Base-by-base conservation (phyloP, 2,329 filamentous ascomycete species). In the Cercospora sp. region DNA sequence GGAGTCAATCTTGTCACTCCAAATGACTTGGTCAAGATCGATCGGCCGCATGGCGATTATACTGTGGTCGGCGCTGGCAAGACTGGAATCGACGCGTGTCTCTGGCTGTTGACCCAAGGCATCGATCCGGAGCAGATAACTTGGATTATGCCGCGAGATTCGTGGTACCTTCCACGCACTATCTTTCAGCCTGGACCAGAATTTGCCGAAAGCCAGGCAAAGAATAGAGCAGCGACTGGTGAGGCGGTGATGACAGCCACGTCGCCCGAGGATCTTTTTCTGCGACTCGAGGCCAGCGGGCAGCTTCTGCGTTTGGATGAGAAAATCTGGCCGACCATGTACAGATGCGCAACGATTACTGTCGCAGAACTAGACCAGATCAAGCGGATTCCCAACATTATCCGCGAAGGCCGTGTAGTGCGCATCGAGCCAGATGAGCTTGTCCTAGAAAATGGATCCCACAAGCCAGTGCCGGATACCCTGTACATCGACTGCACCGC, bases 131-230 rank as follows among this genome's bases (percentile, higher is more conserved):
- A 59, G 33, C 26, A 61, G 18, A 73, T 73, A 18, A 68, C 63
- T 12, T 73, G 72, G 72, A 71, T 73, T 36, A 70, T 73, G 70
- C 70, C 72, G 5, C 67, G 72, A 18, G 72, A 73, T n/a, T 60
- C 69, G 1, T 72, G 66, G 66, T 65, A 65, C 20, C 36, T 72
- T 10, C 66, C 71, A n/a, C 67, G 72, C 12, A 63, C 51, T 5
- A 60, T 28, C 36, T 31, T 71, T 12, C 70, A 71, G 42, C 42
- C 42, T 48, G 42, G 42, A 4, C 42, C 42, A 64, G 33, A 45
- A 18, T 28, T 45, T 20, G 39, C 42, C 20, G 42, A 57, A 65
- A 26, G 61, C 64, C 8, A 39, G 55, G 31, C 53, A 63, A 58
- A 39, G 18, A 48, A 3, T 1, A 23, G 20, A 13, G 42, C 42